These are phyloP conservation scores for Fusarium lyarnte DNA, from an alignment of 2,329 filamentous ascomycete species.

Conservation along the genomic window DNA sequence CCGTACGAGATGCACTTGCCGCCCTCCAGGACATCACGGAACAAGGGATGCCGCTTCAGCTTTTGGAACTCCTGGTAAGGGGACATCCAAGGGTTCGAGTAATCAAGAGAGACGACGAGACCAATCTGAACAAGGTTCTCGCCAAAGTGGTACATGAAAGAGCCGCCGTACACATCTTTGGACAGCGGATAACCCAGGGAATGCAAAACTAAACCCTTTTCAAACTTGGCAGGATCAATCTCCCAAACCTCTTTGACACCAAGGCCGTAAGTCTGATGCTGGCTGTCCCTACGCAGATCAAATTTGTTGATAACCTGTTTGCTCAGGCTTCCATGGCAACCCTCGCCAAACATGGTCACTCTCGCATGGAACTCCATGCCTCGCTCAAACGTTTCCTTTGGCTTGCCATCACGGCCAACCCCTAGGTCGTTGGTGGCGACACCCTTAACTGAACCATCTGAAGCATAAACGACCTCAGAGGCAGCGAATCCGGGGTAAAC, in stretches of 20 bases:
- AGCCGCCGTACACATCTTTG: constrained; percentile 90
- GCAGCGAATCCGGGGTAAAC: constrained; percentile 96
- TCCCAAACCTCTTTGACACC: constrained; percentile 99
- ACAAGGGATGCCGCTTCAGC: constrained; percentile 97
- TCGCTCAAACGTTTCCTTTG: constrained; percentile 91
- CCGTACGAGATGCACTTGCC: constrained; percentile 98
- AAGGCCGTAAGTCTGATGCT: constrained; percentile 94
- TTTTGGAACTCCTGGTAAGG: constrained; percentile 98
- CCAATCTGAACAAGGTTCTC: constrained; percentile 95
- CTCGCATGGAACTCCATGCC: constrained; percentile 98
- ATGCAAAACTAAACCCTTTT: constrained; percentile 85
- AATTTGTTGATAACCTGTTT: constrained; percentile 97
- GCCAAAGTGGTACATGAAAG: constrained; percentile 99
- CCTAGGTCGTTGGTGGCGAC: constrained; percentile 97
- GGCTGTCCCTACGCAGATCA: constrained; percentile 85
- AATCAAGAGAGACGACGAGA: constrained; percentile 92
- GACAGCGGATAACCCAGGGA: constrained; percentile 93
- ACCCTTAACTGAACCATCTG: constrained; percentile 88
- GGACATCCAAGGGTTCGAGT: constrained; percentile 94
- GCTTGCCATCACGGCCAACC: constrained; percentile 80
- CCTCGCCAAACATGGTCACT: constrained; percentile 91
- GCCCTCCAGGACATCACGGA: constrained; percentile 85
- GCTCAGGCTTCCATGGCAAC: constrained; percentile 92
- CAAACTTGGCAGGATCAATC: constrained; percentile 90
- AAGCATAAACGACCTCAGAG: constrained; percentile 86